These are phyloP conservation scores for Lentinula guzmanii DNA, from an alignment of 768 basidiomycete genomes.

Conservation along the genomic window DNA sequence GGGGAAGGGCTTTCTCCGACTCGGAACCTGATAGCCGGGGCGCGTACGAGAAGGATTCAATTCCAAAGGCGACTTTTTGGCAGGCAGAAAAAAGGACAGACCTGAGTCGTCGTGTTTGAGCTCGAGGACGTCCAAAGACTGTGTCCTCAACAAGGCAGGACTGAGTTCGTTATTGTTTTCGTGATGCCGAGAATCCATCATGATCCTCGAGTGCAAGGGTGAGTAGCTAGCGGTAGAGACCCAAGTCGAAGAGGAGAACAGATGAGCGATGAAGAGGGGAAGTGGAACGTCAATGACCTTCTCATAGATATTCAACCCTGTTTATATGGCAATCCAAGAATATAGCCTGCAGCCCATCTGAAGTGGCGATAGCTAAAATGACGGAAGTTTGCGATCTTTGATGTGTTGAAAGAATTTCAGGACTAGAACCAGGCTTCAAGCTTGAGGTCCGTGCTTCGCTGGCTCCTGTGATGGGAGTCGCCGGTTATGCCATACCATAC, in stretches of 20 bases:
- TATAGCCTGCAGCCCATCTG: neutral
- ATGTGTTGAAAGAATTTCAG: neutral
- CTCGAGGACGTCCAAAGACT: neutral
- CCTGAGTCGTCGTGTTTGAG: neutral
- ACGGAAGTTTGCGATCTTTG: neutral
- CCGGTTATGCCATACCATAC: neutral
- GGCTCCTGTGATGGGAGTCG: neutral
- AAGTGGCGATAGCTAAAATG: neutral
- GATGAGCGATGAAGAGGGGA: too few relatives aligned
- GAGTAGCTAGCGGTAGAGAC: neutral
- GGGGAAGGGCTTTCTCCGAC: neutral
- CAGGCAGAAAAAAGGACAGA: neutral
- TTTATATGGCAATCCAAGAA: neutral
- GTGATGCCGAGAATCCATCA: neutral
- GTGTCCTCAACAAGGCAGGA: neutral
- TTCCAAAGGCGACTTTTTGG: neutral
- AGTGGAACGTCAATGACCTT: neutral
- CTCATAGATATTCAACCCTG: neutral
- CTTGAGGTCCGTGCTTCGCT: neutral
- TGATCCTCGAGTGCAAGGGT: neutral
- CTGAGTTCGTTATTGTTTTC: neutral
- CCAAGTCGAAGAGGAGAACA: too few relatives aligned
- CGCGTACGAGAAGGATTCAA: neutral
- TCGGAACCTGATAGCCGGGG: neutral
- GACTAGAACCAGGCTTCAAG: neutral